phyloP scores from a whole-genome alignment of 805 yeast genomes.

The Cyberlindnera japonica region DNA sequence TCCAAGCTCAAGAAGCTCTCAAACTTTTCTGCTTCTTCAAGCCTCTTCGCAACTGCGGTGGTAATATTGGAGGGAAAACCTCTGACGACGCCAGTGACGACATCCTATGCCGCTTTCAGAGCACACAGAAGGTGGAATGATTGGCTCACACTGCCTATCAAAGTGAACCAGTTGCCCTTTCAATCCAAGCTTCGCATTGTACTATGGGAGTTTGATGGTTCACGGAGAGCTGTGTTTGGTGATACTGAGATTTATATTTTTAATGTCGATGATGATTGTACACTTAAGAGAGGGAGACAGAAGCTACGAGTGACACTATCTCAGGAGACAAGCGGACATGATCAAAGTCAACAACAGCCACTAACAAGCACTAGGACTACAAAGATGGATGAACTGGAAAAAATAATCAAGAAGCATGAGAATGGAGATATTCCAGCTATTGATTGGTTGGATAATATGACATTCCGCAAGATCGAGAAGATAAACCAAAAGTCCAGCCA shows the following conservation, averaged over 20 bases:
- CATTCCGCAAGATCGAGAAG: conserved; percentile 47
- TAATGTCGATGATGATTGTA: conserved; percentile 47
- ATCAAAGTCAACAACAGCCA: not conserved
- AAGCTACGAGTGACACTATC: conserved; percentile 44
- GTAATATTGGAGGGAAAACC: conserved; percentile 43
- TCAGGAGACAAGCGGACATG: conserved; percentile 18
- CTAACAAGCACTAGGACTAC: conserved; percentile 16
- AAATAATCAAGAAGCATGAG: conserved; percentile 56
- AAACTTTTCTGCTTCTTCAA: conserved; percentile 33
- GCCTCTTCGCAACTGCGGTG: conserved; percentile 43
- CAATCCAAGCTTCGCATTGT: conserved; percentile 56
- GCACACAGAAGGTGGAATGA: conserved; percentile 58
- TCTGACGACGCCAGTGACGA: conserved; percentile 45
- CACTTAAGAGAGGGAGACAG: conserved; percentile 72
- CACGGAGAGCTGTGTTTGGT: conserved; percentile 53
- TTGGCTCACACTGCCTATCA: conserved; percentile 70
- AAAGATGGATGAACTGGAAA: conserved; percentile 48
- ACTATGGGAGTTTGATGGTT: conserved; percentile 65
- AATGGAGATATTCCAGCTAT: conserved; percentile 57
- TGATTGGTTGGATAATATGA: conserved; percentile 73
- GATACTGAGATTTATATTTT: conserved; percentile 58
- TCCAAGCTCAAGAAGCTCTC: conserved; percentile 38
- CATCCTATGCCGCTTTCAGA: conserved; percentile 47
- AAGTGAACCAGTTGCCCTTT: conserved; percentile 65
- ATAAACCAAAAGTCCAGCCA: conserved; percentile 22